Evolutionary conservation across 1,139 yeast species (phyloP), one percentile per base, ranked within the genome.

Genomic region (Blastobotrys arbuscula): DNA sequence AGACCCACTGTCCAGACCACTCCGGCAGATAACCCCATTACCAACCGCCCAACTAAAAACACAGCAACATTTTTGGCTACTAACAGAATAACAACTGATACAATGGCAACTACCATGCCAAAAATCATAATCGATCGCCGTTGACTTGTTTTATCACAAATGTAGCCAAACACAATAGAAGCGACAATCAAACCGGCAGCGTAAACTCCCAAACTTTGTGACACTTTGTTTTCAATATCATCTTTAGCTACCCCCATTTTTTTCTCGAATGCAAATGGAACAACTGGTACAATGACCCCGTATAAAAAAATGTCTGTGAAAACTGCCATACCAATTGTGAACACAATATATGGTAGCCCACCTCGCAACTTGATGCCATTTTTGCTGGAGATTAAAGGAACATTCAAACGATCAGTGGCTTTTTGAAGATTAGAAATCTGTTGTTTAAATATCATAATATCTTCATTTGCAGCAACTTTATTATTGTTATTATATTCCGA

Each of bases 1-100:
- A 68, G 51, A 3, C 72, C 71, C n/a, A 65, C 69, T 0, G 65
- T 60, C 72, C 72, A 68, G 6, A 66, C 69, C 4, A 65, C 56
- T n/a, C 66, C 66, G n/a, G 64, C 68, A 26, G 69, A 59, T 2
- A 64, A 34, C 2, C 72, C 70, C 45, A 67, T 70, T 20, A 68
- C 42, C 15, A 64, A 50, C 26, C 72, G 59, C 30, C 69, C 71
- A 38, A 62, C 56, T 47, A 62, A 55, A 48, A 63, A 66, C 40
- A 64, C 48, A 41, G 59, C 59, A 30, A 63, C 45, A 2, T 58
- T 52, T 20, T 50, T 53, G n/a, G 68, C 57, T 30, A 67, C 52
- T 39, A 61, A 59, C 16, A 66, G 54, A 42, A 67, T 55, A 12
- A 61, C 44, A 0, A 69, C 65, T 5, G 69, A 56, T 1, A 60